Evolutionary conservation across 371 early-diverging fungal species (phyloP).

Genomic region (Mucor mucedo): DNA sequence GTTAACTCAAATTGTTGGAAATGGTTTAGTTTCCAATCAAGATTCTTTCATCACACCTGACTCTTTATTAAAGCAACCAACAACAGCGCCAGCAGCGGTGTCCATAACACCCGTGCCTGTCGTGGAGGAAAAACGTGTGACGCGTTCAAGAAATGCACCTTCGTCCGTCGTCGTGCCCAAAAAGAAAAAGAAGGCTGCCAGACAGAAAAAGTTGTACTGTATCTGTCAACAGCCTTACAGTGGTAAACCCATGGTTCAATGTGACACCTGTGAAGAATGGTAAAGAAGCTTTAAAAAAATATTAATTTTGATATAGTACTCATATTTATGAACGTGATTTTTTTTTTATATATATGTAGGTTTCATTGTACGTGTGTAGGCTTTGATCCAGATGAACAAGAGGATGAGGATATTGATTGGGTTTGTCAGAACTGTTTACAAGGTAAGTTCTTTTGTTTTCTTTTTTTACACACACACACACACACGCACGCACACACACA

Average conservation of each 20-base stretch:
- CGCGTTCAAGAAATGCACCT: slow-evolving; percentile 11
- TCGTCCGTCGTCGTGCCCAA: neutral
- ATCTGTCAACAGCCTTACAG: slow-evolving; percentile 71
- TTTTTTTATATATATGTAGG: slow-evolving; percentile 47
- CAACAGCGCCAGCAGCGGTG: too few species aligned
- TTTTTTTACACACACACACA: slow-evolving; percentile 7
- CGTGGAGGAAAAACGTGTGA: slow-evolving; percentile 14
- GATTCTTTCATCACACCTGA: slow-evolving; percentile 26
- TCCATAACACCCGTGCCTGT: neutral
- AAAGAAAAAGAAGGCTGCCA: slow-evolving; percentile 27
- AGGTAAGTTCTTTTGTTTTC: slow-evolving; percentile 22
- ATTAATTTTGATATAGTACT: neutral
- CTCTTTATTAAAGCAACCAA: slow-evolving; percentile 19
- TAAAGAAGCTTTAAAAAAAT: slow-evolving; percentile 34
- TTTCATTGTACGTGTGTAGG: slow-evolving; percentile 77
- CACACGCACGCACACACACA: neutral
- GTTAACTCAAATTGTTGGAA: slow-evolving; percentile 11
- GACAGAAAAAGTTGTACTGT: slow-evolving; percentile 67
- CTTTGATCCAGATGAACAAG: slow-evolving; percentile 63
- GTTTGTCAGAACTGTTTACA: slow-evolving; percentile 48
- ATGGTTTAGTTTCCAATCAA: slow-evolving; percentile 4
- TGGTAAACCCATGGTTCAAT: slow-evolving; percentile 81
- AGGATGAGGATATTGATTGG: slow-evolving; percentile 61
- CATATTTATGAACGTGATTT: neutral
- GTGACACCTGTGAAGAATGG: slow-evolving; percentile 80